Conservation (phyloP, 768 basidiomycete genomes). For the Suillus ampliporus region DNA sequence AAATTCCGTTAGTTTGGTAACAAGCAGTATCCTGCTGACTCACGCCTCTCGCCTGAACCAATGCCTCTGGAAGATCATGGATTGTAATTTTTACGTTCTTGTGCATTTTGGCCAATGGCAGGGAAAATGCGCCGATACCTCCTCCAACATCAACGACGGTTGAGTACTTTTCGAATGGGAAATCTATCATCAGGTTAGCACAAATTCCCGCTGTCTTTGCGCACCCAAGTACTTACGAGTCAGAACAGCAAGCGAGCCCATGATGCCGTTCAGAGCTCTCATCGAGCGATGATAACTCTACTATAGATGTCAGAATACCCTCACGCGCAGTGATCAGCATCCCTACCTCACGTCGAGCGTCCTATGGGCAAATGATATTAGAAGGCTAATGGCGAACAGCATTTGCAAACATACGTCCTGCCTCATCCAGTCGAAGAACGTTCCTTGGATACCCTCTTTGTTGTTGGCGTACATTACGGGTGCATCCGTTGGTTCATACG, state of each 20-base stretch:
- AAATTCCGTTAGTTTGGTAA: constrained; percentile 7
- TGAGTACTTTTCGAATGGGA: constrained; percentile 36
- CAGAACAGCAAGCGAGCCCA: constrained; percentile 31
- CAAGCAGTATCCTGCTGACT: neutral
- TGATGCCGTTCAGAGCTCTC: constrained; percentile 27
- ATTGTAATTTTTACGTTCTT: constrained; percentile 36
- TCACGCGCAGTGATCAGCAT: neutral
- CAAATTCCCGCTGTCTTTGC: neutral
- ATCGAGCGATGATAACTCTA: constrained; percentile 32
- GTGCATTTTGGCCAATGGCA: constrained; percentile 34
- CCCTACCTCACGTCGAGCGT: constrained; percentile 25
- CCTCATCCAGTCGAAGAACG: constrained; percentile 32
- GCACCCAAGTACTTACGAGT: constrained; percentile 18
- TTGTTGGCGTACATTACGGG: constrained; percentile 27
- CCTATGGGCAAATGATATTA: constrained; percentile 15
- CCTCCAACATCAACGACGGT: constrained; percentile 43
- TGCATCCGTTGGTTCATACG: constrained; percentile 25
- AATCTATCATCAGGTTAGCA: constrained; percentile 24
- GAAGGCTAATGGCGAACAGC: neutral
- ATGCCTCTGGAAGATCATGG: constrained; percentile 36
- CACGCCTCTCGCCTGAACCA: constrained; percentile 28
- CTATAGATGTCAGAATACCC: neutral
- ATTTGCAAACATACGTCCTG: constrained; percentile 22
- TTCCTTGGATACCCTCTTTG: constrained; percentile 24
- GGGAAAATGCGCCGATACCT: constrained; percentile 36